These are phyloP conservation scores for Graphium sp. DNA, from an alignment of 2,329 filamentous ascomycete genomes.

Conservation along the genomic window DNA sequence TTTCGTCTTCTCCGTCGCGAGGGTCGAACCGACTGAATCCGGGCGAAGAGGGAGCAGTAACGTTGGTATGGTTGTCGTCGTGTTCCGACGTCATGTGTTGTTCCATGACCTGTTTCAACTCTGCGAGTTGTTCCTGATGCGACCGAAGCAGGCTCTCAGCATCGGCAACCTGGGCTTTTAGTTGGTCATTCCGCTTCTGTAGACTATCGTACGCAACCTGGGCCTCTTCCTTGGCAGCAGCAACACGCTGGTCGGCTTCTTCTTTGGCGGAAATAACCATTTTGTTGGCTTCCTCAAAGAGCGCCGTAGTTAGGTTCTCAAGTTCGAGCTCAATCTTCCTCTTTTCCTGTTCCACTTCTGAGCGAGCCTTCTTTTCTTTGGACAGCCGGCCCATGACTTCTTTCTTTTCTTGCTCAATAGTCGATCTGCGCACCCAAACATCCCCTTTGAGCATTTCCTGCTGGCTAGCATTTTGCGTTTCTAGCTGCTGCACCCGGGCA, in stretches of 20 bases:
- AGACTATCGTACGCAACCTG: slow-evolving; percentile 67
- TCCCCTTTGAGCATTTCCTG: slow-evolving; percentile 58
- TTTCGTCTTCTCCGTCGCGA: slow-evolving; percentile 36
- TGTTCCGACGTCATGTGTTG: slow-evolving; percentile 58
- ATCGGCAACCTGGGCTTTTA: slow-evolving; percentile 71
- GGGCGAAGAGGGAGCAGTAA: slow-evolving; percentile 72
- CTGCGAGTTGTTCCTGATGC: slow-evolving; percentile 81
- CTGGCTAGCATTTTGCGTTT: slow-evolving; percentile 47
- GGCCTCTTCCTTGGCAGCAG: slow-evolving; percentile 71
- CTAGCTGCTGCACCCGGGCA: slow-evolving; percentile 50
- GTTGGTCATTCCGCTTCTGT: slow-evolving; percentile 73
- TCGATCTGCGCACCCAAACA: slow-evolving; percentile 57
- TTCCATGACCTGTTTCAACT: slow-evolving; percentile 87
- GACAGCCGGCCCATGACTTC: slow-evolving; percentile 38
- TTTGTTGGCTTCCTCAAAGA: slow-evolving; percentile 98
- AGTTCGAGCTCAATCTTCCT: slow-evolving; percentile 83
- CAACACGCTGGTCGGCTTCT: no score
- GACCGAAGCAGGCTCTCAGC: slow-evolving; percentile 73
- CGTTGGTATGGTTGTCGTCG: slow-evolving; percentile 53
- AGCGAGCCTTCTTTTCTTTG: slow-evolving; percentile 49
- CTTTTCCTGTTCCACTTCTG: slow-evolving; percentile 59
- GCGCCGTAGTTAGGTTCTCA: slow-evolving; percentile 72
- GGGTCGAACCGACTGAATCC: slow-evolving; percentile 53
- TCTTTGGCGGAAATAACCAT: no score
- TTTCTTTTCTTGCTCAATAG: slow-evolving; percentile 56